Evolutionary conservation across 352 stramenopile genomes (phyloP).

Genomic region (Globisporangium takayamanum): DNA sequence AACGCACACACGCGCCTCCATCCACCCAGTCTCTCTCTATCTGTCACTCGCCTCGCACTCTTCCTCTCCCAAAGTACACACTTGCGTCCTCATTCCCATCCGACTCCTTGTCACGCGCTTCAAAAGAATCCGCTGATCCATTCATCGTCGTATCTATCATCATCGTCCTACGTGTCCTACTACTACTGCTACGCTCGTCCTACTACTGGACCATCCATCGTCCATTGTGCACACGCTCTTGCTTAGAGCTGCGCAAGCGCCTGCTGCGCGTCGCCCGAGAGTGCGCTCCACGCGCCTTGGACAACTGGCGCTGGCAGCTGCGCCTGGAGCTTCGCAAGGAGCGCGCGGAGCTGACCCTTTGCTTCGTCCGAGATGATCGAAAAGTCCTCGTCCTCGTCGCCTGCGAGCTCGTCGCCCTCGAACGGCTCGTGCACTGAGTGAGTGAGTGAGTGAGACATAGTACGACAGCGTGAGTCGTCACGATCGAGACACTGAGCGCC

Average conservation of each 20-base stretch:
- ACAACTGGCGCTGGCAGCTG: slow-evolving; percentile 53
- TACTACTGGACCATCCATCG: background rate
- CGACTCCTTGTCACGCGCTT: background rate
- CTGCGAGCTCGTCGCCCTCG: slow-evolving; percentile 43
- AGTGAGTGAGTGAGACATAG: slow-evolving; percentile 11
- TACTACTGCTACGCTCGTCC: background rate
- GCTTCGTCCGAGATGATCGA: slow-evolving; percentile 58
- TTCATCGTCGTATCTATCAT: background rate
- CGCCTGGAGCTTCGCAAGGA: slow-evolving; percentile 64
- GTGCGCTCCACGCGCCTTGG: slow-evolving; percentile 59
- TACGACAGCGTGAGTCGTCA: background rate
- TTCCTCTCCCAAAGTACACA: background rate
- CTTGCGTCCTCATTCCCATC: background rate
- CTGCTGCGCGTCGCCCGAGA: slow-evolving; percentile 67
- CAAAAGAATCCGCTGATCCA: slow-evolving; percentile 4
- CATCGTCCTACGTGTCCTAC: slow-evolving; percentile 2
- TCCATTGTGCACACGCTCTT: background rate
- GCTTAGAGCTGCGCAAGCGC: slow-evolving; percentile 59
- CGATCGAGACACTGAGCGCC: slow-evolving; percentile 3
- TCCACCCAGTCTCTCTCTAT: background rate
- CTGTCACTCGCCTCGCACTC: background rate
- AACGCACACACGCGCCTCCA: background rate
- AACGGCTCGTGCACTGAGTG: slow-evolving; percentile 49
- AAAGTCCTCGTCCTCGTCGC: slow-evolving; percentile 61
- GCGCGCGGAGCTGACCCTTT: slow-evolving; percentile 46